Base-by-base conservation (phyloP, 345 rosid genomes). In the Triadica sebifera region DNA sequence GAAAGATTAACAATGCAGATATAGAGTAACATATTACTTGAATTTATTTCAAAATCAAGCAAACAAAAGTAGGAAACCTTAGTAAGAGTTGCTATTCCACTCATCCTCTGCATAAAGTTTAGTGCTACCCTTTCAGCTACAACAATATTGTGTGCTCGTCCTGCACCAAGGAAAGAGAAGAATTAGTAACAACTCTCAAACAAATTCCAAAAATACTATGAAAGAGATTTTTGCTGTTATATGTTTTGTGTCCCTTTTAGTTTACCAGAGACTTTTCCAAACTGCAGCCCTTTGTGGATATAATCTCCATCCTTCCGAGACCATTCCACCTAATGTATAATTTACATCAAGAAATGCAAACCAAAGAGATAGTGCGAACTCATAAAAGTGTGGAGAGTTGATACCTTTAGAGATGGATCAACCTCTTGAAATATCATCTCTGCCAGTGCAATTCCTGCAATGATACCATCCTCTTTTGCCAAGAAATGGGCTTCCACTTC, bases 91-190 rank as follows among this genome's bases (percentile, higher is more conserved):
- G 99, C 99, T 79, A 93, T 91, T 75, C 97, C 99, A 69, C 98
- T 96, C 98, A 93, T 96, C 85, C 95, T 88, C 83, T 96, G 98
- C 93, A 96, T 90, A 81, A 93, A 96, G 77, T 96, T 93, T 65
- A 96, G 87, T 73, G 78, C 97, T 76, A 93, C 90, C 72, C 99
- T 87, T 86, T 96, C 99, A 16, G 98, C 91, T 68, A 89, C 89
- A 79, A 96, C 89, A 70, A 96, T 86, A 78, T 82, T 90, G 79
- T 87, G 96, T 37, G 99, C 97, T 60, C 80, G 84, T 43, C 99
- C 98, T 86, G 88, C 73, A 74, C 1, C 37, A 52, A 69, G 11
- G n/a, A 34, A 65, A 64, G 63, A 45, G 60, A 22, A 22, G 47
- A 39, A 20, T 72, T 12, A 46, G 25, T 12, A 11, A 51, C 7